These are phyloP conservation scores for Cadophora sp. DNA, from an alignment of 2,329 filamentous ascomycete species.

Conservation along the genomic window DNA sequence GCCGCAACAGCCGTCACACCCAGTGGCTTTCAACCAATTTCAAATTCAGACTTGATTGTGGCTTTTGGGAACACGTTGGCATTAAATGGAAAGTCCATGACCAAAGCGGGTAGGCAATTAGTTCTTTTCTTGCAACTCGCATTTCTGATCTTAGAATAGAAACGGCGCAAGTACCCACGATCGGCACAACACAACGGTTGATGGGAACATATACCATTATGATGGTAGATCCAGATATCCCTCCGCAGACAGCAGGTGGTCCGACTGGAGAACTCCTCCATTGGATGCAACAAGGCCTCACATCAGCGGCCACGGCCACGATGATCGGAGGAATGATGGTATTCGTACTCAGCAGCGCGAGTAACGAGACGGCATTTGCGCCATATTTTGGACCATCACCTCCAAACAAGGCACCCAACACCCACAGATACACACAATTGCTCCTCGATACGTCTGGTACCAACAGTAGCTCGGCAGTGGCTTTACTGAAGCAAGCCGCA, in stretches of 20 bases:
- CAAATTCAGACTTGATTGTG: conserved; percentile 37
- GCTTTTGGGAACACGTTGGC: conserved; percentile 38
- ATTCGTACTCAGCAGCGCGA: conserved; percentile 36
- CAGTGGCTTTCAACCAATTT: conserved; percentile 37
- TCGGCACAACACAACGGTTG: conserved; percentile 36
- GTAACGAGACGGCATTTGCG: conserved; percentile 36
- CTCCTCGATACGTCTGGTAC: conserved; percentile 38
- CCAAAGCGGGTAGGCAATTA: conserved; percentile 34
- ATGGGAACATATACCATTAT: conserved; percentile 41
- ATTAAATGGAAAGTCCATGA: conserved; percentile 37
- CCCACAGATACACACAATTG: conserved; percentile 41
- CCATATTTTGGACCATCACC: conserved; percentile 39
- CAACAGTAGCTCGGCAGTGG: conserved; percentile 19
- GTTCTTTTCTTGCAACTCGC: not conserved
- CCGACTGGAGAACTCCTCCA: conserved; percentile 40
- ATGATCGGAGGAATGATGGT: conserved; percentile 36
- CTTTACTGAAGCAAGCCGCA: conserved; percentile 22
- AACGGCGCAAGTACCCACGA: conserved; percentile 32
- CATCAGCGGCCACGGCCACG: conserved; percentile 33
- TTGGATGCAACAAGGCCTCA: conserved; percentile 42
- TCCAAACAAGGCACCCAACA: conserved; percentile 36
- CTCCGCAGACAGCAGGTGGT: conserved; percentile 30
- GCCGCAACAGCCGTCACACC: conserved; percentile 41
- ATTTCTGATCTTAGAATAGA: conserved; percentile 22
- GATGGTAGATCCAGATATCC: conserved; percentile 44